Evolutionary conservation across 352 stramenopile species (phyloP).

Genomic region (Phytophthora pini): DNA sequence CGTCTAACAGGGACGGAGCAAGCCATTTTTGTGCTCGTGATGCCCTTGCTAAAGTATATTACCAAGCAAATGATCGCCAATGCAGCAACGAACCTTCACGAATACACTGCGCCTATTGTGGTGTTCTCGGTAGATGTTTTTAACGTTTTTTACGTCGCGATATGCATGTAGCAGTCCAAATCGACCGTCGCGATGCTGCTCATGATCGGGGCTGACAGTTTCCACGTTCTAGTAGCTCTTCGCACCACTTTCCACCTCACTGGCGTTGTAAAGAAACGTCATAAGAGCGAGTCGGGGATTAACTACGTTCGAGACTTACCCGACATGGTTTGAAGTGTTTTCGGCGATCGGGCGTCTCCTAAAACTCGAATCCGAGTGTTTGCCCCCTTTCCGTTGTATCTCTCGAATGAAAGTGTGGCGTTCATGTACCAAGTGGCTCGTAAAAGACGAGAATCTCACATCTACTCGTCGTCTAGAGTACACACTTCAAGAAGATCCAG

Average conservation of each 20-base stretch:
- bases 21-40: conserved; percentile 11
- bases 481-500: not conserved
- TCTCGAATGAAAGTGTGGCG: not conserved
- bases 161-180: not conserved
- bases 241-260: conserved; percentile 3
- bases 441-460: not conserved
- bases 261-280: not conserved
- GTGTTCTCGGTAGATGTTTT: conserved; percentile 37
- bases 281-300: not conserved
- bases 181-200: conserved; percentile 2
- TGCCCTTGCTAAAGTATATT: conserved; percentile 23
- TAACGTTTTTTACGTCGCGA: conserved; percentile 31
- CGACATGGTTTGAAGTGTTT: not conserved
- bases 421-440: conserved; percentile 2
- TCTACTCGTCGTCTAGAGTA: not conserved
- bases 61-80: conserved; percentile 27
- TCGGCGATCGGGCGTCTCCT: not conserved
- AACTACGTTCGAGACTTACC: not conserved
- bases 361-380: not conserved
- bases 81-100: conserved; percentile 2
- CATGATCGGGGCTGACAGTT: conserved; percentile 9
- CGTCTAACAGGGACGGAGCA: not conserved
- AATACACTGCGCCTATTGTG: conserved; percentile 17
- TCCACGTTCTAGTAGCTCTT: conserved; percentile 7
- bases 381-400: not conserved